Base-by-base conservation (phyloP, 192 early-diverging fungal species). In the Rhizoclosmatium globosum region DNA sequence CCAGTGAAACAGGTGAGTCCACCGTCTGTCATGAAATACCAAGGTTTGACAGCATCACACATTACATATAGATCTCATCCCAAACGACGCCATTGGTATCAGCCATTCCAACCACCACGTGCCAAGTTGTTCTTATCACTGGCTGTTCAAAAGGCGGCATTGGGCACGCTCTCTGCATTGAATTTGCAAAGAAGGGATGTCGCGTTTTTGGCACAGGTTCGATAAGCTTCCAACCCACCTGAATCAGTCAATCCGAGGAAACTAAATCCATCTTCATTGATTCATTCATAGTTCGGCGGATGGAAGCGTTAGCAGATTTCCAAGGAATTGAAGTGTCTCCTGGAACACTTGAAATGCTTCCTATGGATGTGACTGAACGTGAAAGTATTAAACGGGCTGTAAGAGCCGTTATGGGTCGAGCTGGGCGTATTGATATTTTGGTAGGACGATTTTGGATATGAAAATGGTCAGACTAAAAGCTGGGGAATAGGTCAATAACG, bases 131-230 rank as follows among this genome's bases (percentile, higher is more conserved):
- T 2, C 46, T 79, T 44, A 74, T 79, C 1, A 79, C 78, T 45
- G 78, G 78, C 44, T 79, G 78, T 61, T 53, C 78, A 11, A 42
- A 43, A 15, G 78, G 78, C 2, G 78, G 78, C 3, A 79, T 79
- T 43, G 78, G 78, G 39, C 67, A 79, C 43, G 48, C 57, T 11
- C 60, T 79, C 19, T 60, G 47, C 21, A 21, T 79, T 0, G 58
- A 56, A 42, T 64, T 79, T 41, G 78, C 78, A 7, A 4, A 21
- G 46, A 60, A 47, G 47, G 78, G 78, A 62, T 79, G 78, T 57
- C 59, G 71, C 31, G 78, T 79, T 41, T 79, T 73, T 56, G 70
- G 78, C 7, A 73, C 78, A 44, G 70, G 70, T 48, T 9, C 31
- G 23, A 58, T 59, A 56, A 42, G n/a, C 53, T 23, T n/a, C 3